Conservation (phyloP, 352 stramenopile genomes). For the Pythium coloratum region DNA sequence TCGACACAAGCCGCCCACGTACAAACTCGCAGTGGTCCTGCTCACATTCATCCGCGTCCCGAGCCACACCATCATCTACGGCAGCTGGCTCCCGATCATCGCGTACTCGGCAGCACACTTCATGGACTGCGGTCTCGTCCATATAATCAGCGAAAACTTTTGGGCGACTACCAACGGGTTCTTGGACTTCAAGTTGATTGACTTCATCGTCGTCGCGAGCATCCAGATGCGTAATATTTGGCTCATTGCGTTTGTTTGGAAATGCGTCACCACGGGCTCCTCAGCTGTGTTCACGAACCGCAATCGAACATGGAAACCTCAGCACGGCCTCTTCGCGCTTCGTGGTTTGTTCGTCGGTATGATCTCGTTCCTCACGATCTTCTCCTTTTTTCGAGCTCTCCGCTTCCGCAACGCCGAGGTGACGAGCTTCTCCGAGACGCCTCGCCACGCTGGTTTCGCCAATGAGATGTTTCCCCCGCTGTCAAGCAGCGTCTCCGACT, state of each 20-base stretch:
- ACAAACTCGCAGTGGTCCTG: too few species aligned
- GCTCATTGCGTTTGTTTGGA: slow-evolving; percentile 25
- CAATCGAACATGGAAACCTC: neutral
- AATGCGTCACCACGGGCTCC: slow-evolving; percentile 9
- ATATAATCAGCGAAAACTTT: slow-evolving; percentile 24
- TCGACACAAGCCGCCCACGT: too few species aligned
- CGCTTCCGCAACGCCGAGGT: slow-evolving; percentile 23
- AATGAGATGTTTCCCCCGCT: neutral
- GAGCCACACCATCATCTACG: slow-evolving; percentile 38
- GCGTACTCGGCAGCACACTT: slow-evolving; percentile 29
- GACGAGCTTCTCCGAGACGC: slow-evolving; percentile 2
- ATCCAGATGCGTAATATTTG: slow-evolving; percentile 46
- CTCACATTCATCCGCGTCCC: slow-evolving; percentile 22
- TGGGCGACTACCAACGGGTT: slow-evolving; percentile 29
- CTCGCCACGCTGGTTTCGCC: slow-evolving; percentile 1
- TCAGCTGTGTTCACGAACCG: neutral
- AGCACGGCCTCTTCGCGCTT: slow-evolving; percentile 16
- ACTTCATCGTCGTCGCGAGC: slow-evolving; percentile 19
- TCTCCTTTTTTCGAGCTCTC: slow-evolving; percentile 7
- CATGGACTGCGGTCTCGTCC: slow-evolving; percentile 26
- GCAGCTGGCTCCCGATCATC: slow-evolving; percentile 32
- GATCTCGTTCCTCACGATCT: slow-evolving; percentile 11
- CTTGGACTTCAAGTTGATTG: slow-evolving; percentile 20
- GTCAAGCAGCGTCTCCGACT: slow-evolving; percentile 4
- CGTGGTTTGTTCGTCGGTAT: slow-evolving; percentile 11